These are phyloP conservation scores for Protomyces inundatus DNA, from an alignment of 1,139 yeast species.

Conservation along the genomic window DNA sequence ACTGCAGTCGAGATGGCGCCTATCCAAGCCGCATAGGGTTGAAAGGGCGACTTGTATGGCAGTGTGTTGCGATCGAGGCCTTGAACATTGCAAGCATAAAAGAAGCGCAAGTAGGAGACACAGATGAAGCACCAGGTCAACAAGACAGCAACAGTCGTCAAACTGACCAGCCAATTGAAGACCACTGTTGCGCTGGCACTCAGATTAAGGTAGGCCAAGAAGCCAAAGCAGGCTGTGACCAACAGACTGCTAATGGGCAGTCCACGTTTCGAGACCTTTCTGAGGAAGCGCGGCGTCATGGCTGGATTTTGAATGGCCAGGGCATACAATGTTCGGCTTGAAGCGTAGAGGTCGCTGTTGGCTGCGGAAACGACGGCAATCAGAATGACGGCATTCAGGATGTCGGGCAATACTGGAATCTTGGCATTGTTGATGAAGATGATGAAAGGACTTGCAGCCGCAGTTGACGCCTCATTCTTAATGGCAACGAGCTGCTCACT, in stretches of 20 bases:
- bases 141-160: conserved; percentile 57
- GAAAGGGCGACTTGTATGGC: conserved; percentile 47
- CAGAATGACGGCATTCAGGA: conserved; percentile 69
- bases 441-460: conserved; percentile 68
- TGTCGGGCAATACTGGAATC: conserved; percentile 62
- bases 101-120: conserved; percentile 37
- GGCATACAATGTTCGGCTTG: conserved; percentile 57
- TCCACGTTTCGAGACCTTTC: conserved; percentile 54
- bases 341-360: conserved; percentile 64
- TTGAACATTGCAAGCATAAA: conserved; percentile 31
- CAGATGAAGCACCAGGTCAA: conserved; percentile 51
- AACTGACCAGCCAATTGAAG: conserved; percentile 77
- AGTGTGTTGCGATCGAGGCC: conserved; percentile 28
- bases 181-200: conserved; percentile 62
- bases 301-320: conserved; percentile 50
- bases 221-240: conserved; percentile 44
- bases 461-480: conserved; percentile 39
- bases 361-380: conserved; percentile 65
- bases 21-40: conserved; percentile 51
- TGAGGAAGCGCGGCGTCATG: conserved; percentile 56
- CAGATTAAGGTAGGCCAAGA: conserved; percentile 61
- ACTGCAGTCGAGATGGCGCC: conserved; percentile 48
- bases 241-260: conserved; percentile 50
- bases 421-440: conserved; percentile 66
- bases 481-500: conserved; percentile 46